Evolutionary conservation across 345 rosid genomes (phyloP).

Genomic region (Clausena lansium): DNA sequence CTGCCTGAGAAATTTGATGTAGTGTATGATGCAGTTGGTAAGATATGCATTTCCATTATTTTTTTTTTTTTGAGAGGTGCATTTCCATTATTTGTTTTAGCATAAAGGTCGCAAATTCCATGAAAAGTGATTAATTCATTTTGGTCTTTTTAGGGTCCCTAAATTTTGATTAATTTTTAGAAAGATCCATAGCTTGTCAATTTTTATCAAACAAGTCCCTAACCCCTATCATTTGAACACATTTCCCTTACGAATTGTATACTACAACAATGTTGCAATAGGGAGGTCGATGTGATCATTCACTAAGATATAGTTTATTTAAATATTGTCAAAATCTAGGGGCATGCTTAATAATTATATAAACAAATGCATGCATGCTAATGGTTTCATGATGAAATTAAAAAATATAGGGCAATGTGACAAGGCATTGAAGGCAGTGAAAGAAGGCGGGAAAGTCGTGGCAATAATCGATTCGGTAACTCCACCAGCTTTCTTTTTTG

Average conservation of each 20-base stretch:
- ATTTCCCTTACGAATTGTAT: too few relatives aligned
- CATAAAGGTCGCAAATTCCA: too few relatives aligned
- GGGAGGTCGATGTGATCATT: too few relatives aligned
- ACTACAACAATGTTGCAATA: too few relatives aligned
- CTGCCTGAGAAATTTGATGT: constrained; percentile 77
- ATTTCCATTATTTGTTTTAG: background rate
- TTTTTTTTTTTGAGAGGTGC: too few relatives aligned
- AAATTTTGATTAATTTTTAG: background rate
- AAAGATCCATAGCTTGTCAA: background rate
- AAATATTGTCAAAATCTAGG: too few relatives aligned
- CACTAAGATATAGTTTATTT: too few relatives aligned
- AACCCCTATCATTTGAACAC: too few relatives aligned
- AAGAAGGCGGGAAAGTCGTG: background rate
- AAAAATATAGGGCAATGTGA: background rate
- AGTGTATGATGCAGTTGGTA: constrained; percentile 84
- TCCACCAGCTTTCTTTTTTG: background rate
- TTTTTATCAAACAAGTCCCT: too few relatives aligned
- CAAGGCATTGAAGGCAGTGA: background rate
- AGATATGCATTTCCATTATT: background rate
- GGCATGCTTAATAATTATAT: too few relatives aligned
- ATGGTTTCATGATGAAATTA: background rate
- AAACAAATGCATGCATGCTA: background rate
- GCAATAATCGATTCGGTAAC: background rate
- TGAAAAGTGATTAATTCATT: background rate
- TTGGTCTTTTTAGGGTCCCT: background rate